Evolutionary conservation across 140 eudicot genomes (phyloP).

Genomic region (Ambrosia hybrid): DNA sequence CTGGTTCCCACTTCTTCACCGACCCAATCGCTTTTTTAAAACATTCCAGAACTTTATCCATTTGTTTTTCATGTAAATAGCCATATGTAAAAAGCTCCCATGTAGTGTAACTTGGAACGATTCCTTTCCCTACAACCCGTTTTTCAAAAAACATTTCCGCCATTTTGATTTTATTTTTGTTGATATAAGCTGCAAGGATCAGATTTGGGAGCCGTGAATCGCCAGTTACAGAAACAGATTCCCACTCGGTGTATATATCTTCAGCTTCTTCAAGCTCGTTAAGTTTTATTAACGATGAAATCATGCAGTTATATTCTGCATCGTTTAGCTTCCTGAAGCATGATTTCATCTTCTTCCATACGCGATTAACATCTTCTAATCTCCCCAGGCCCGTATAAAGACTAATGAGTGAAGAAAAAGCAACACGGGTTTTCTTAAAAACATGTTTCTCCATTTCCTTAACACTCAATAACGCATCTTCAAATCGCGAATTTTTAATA

Average conservation of each 20-base stretch:
- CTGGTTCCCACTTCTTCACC: conserved; percentile 80
- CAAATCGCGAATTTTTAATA: conserved; percentile 49
- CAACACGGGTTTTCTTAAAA: conserved; percentile 55
- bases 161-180: conserved; percentile 41
- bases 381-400: conserved; percentile 53
- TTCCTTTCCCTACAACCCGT: conserved; percentile 52
- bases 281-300: conserved; percentile 74
- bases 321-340: conserved; percentile 65
- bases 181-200: conserved; percentile 71
- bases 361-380: conserved; percentile 50
- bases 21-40: conserved; percentile 63
- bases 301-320: conserved; percentile 78
- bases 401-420: conserved; percentile 72
- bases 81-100: conserved; percentile 90
- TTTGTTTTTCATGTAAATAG: conserved; percentile 49
- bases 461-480: conserved; percentile 62
- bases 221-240: conserved; percentile 59
- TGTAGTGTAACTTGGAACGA: conserved; percentile 71
- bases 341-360: conserved; percentile 85
- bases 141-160: conserved; percentile 61
- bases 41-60: conserved; percentile 54
- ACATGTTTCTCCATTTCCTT: conserved; percentile 79
- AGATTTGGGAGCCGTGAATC: conserved; percentile 80
- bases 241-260: conserved; percentile 74
- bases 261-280: conserved; percentile 66